Conservation (phyloP, 1,284 basidiomycete species). For the Moniliella sp. region DNA sequence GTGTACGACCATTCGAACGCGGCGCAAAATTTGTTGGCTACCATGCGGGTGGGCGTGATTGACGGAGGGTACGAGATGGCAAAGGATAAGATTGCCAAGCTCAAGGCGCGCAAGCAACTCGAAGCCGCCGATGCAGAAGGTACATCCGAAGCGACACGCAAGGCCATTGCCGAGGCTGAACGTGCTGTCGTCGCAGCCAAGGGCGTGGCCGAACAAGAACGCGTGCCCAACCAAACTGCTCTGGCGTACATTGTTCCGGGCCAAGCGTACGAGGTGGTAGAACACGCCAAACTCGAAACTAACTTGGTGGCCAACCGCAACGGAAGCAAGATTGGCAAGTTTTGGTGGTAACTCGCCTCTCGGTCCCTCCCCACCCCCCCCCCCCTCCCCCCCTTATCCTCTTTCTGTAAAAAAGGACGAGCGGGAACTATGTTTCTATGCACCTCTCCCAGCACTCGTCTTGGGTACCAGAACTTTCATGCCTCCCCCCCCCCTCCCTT, state of each 20-base stretch:
- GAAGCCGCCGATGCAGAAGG: conserved; percentile 6
- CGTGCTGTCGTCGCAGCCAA: conserved; percentile 2
- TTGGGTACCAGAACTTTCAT: too few relatives aligned
- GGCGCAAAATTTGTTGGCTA: conserved; percentile 28
- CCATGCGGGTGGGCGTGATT: conserved; percentile 31
- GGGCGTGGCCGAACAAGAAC: too few relatives aligned
- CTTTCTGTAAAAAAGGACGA: too few relatives aligned
- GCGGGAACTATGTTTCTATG: too few relatives aligned
- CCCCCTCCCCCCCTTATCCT: too few relatives aligned
- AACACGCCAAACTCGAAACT: conserved; percentile 11
- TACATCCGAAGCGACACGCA: conserved; percentile 8
- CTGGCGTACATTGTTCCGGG: conserved; percentile 24
- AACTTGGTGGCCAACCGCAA: conserved; percentile 1
- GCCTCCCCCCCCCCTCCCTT: too few relatives aligned
- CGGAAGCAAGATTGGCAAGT: background rate
- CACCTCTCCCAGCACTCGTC: too few relatives aligned
- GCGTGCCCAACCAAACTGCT: conserved; percentile 2
- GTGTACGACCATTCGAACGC: conserved; percentile 31
- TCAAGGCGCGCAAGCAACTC: conserved; percentile 1
- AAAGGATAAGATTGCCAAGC: conserved; percentile 5
- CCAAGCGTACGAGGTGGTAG: conserved; percentile 21
- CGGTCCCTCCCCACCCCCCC: too few relatives aligned
- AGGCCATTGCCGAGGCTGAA: conserved; percentile 2
- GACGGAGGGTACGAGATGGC: conserved; percentile 24
- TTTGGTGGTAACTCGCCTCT: too few relatives aligned